Percentiles rank a stretch among this genome's conserved stretches.
Evolutionary conservation across 2,329 filamentous ascomycete species (phyloP).

Genomic region (Neobulgaria alba): DNA sequence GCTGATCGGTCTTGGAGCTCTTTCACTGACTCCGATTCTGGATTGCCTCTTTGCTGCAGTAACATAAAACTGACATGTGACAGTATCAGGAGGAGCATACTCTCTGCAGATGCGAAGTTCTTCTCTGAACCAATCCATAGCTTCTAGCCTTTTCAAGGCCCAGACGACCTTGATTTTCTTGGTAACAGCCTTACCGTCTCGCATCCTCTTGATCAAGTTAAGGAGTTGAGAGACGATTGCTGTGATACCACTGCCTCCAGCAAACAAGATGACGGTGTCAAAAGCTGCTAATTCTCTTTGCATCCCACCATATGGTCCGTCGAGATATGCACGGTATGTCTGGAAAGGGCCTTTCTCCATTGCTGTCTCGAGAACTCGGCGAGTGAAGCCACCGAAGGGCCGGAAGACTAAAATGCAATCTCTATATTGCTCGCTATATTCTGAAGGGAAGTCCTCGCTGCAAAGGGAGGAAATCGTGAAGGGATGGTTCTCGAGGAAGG

Average conservation of each 20-base stretch:
- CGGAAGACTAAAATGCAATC: slow-evolving; percentile 90
- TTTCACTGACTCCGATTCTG: slow-evolving; percentile 29
- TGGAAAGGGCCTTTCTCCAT: slow-evolving; percentile 82
- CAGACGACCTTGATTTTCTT: slow-evolving; percentile 88
- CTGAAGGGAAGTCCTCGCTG: slow-evolving; percentile 86
- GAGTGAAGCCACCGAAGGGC: slow-evolving; percentile 85
- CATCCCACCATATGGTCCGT: slow-evolving; percentile 94
- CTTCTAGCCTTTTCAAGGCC: slow-evolving; percentile 83
- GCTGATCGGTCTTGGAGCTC: slow-evolving; percentile 57
- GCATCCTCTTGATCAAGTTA: slow-evolving; percentile 93
- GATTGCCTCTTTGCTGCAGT: slow-evolving; percentile 56
- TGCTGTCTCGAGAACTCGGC: slow-evolving; percentile 72
- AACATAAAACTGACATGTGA: slow-evolving; percentile 92
- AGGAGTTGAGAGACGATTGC: slow-evolving; percentile 85
- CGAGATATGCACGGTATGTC: slow-evolving; percentile 85
- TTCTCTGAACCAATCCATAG: slow-evolving; percentile 96
- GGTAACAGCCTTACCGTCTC: slow-evolving; percentile 88
- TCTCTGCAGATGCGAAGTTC: slow-evolving; percentile 88
- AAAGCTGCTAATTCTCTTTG: slow-evolving; percentile 82
- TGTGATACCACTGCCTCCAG: slow-evolving; percentile 90
- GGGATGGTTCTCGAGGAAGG: slow-evolving; percentile 84
- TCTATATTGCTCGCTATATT: slow-evolving; percentile 78
- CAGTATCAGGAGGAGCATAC: slow-evolving; percentile 76
- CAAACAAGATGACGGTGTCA: slow-evolving; percentile 86
- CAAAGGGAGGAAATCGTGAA: slow-evolving; percentile 92